Conservation (phyloP, 192 early-diverging fungal genomes). For the Podila verticillata region DNA sequence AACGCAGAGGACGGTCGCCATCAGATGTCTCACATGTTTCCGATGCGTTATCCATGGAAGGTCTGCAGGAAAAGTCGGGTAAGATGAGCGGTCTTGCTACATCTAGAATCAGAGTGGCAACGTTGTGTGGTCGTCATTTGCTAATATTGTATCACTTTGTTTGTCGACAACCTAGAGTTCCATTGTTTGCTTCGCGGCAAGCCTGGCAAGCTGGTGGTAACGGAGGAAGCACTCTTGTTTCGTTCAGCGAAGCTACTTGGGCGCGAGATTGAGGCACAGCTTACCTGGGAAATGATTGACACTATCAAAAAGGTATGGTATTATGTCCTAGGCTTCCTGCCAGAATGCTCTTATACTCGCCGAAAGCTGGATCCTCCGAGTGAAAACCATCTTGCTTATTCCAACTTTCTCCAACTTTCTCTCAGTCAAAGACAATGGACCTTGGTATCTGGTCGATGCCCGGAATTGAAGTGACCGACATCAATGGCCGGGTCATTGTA, state of each 20-base stretch:
- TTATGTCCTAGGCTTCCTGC: too few species aligned
- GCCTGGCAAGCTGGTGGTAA: constrained; percentile 45
- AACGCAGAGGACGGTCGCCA: constrained; percentile 8
- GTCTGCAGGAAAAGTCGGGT: not conserved
- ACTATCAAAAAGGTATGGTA: constrained; percentile 33
- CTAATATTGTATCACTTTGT: not conserved
- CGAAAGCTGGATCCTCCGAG: too few species aligned
- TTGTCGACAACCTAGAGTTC: constrained; percentile 20
- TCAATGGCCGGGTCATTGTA: constrained; percentile 16
- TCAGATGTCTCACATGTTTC: constrained; percentile 5
- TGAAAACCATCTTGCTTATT: not conserved
- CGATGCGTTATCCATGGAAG: not conserved
- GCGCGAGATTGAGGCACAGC: constrained; percentile 15
- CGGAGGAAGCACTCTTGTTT: constrained; percentile 36
- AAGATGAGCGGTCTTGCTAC: not conserved
- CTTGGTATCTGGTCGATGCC: constrained; percentile 45
- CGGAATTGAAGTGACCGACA: constrained; percentile 49
- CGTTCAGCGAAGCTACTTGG: constrained; percentile 40
- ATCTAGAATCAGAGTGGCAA: too few species aligned
- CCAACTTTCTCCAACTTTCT: not conserved
- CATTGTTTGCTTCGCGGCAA: constrained; percentile 45
- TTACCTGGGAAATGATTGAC: constrained; percentile 37
- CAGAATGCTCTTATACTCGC: too few species aligned
- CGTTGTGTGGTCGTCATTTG: too few species aligned
- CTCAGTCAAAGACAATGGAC: constrained; percentile 39